phyloP scores from a whole-genome alignment of 495 filamentous ascomycete species.

The Hypoxylon lienhwacheense region DNA sequence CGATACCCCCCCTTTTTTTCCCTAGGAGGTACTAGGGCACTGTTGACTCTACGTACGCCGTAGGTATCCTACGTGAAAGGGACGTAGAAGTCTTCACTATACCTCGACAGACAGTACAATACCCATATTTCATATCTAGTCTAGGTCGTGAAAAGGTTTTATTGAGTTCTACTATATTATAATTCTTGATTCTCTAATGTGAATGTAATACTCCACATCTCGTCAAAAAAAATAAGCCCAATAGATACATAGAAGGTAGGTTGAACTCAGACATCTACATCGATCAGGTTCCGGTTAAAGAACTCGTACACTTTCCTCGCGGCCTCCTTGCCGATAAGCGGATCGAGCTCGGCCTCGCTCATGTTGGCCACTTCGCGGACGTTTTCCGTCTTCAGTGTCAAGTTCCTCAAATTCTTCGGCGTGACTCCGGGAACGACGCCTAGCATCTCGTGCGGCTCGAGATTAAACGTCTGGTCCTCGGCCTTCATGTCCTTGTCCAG shows the following conservation, averaged over 20 bases:
- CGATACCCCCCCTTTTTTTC: constrained; percentile 32
- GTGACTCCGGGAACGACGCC: constrained; percentile 83
- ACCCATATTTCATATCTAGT: constrained; percentile 1
- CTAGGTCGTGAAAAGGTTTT: neutral
- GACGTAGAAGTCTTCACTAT: no score
- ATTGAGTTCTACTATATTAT: neutral
- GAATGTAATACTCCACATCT: no score
- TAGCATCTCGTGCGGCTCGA: constrained; percentile 81
- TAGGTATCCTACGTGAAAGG: no score
- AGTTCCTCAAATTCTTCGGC: constrained; percentile 66
- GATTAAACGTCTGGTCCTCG: constrained; percentile 61
- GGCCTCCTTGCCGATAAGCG: constrained; percentile 76
- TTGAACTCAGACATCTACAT: constrained; percentile 41
- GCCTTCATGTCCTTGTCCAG: constrained; percentile 62
- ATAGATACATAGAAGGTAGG: no score
- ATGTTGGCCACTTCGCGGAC: constrained; percentile 87
- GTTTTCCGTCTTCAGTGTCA: constrained; percentile 74
- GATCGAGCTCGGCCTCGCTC: constrained; percentile 68
- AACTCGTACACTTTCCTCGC: constrained; percentile 78
- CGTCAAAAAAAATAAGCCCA: no score
- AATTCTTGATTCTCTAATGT: neutral
- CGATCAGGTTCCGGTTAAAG: constrained; percentile 76
- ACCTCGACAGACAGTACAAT: constrained; percentile 3
- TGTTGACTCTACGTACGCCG: no score
- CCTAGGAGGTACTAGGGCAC: no score